phyloP scores from a whole-genome alignment of 1,284 basidiomycete genomes.

The Pisolithus thermaeus region DNA sequence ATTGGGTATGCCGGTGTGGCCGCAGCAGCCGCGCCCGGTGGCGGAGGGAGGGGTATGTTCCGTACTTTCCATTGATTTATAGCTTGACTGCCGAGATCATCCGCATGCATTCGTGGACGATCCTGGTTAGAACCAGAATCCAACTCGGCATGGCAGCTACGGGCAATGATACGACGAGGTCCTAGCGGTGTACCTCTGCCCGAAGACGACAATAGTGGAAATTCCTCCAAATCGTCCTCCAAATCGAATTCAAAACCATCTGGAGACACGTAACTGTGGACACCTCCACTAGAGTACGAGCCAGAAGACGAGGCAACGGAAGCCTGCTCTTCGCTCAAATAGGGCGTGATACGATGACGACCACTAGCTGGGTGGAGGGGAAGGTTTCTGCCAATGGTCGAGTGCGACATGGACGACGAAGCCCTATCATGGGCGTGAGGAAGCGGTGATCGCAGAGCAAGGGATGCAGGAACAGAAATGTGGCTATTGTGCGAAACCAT shows the following conservation, averaged over 20 bases:
- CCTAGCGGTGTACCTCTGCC: constrained; percentile 68
- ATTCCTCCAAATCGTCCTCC: constrained; percentile 73
- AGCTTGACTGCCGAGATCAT: constrained; percentile 60
- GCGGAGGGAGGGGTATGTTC: constrained; percentile 30
- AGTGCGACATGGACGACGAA: constrained; percentile 31
- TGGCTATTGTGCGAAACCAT: constrained; percentile 31
- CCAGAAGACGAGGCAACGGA: constrained; percentile 27
- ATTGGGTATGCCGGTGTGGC: constrained; percentile 31
- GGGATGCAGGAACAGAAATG: constrained; percentile 19
- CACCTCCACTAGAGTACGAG: constrained; percentile 38
- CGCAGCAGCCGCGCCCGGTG: constrained; percentile 17
- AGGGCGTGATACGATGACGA: constrained; percentile 34
- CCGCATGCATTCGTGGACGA: constrained; percentile 64
- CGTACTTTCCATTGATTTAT: constrained; percentile 59
- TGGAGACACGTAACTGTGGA: constrained; percentile 55
- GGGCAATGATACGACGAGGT: constrained; percentile 47
- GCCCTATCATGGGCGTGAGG: constrained; percentile 40
- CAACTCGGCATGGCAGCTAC: constrained; percentile 55
- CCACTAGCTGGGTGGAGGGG: constrained; percentile 35
- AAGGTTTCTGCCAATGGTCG: constrained; percentile 24
- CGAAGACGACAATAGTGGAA: constrained; percentile 50
- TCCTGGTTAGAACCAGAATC: constrained; percentile 42
- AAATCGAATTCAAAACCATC: constrained; percentile 62
- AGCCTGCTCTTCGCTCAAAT: constrained; percentile 36
- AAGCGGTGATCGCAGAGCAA: constrained; percentile 26